Evolutionary conservation across 1,284 basidiomycete species (phyloP), one percentile per base, ranked within the genome.

Genomic region (Inonotus hispidus): DNA sequence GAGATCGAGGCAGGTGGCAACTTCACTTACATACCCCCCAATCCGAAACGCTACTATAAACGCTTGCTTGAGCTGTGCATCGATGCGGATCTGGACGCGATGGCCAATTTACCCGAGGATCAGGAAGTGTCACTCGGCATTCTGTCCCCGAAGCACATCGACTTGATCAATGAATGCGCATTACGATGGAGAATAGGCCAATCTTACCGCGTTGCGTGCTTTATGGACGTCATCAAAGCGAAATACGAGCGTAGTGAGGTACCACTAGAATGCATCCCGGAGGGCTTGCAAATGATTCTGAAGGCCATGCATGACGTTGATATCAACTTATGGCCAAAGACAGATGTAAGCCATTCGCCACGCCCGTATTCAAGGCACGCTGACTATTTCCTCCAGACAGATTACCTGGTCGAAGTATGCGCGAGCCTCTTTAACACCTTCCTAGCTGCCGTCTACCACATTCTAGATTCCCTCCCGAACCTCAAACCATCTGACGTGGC

Each of bases 111-210:
- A 10, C 87, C 90, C 50, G 96, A 98, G 67, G 92, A 95, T 68
- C 93, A 98, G 67, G 95, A 99, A 74, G 96, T 99, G 2, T 93
- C 94, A 0, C 77, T 99, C 35, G 92, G 92, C 10, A 98, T 99
- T 60, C 75, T 99, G n/a, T 93, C 93, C 0, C 70, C 82, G 0
- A 71, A 81, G 16, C 94, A 98, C 71, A 79, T 92, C 49, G 88
- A 92, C 60, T 77, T 99, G 38, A 83, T 98, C 63, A 87, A 88
- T 58, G 91, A 95, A 69, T 95, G 94, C 68, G 93, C 93, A 1
- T 69, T 88, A 60, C 82, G 93, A 46, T 98, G 97, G 97, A 80
- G 96, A 59, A 87, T 99, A 60, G 83, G 88, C 7, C 83, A 89
- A 57, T 77, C 90, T 2, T 93, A 92, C 69, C 84, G 92, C 23